Evolutionary conservation across 1,139 yeast genomes (phyloP).

Genomic region (Ashbya aceris): DNA sequence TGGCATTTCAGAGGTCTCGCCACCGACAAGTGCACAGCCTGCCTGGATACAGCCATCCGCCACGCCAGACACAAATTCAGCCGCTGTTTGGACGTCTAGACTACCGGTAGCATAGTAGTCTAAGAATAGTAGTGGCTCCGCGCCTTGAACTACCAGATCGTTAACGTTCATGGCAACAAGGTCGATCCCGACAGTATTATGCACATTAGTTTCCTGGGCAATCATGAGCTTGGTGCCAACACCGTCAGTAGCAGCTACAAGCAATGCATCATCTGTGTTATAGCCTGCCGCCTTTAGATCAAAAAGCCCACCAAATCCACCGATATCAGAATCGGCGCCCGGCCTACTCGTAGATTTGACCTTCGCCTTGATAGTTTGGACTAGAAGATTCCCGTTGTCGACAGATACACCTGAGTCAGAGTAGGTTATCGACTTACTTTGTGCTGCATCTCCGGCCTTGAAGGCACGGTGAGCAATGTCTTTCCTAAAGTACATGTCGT

Average conservation of each 20-base stretch:
- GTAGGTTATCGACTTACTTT: conserved; percentile 53
- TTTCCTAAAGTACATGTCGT: conserved; percentile 70
- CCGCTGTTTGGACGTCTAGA: conserved; percentile 73
- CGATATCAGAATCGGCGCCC: conserved; percentile 96
- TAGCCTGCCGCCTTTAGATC: conserved; percentile 87
- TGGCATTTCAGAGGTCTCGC: conserved; percentile 99
- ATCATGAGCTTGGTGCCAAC: conserved; percentile 95
- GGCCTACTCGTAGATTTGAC: conserved; percentile 93
- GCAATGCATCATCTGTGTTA: conserved; percentile 56
- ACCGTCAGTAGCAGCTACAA: conserved; percentile 98
- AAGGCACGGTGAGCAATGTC: conserved; percentile 97
- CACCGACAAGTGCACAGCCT: conserved; percentile 97
- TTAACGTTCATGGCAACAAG: conserved; percentile 98
- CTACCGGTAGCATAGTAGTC: conserved; percentile 97
- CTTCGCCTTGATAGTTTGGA: conserved; percentile 79
- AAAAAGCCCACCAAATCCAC: conserved; percentile 97
- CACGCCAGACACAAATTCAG: conserved; percentile 87
- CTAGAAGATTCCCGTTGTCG: conserved; percentile 85
- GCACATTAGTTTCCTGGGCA: conserved; percentile 83
- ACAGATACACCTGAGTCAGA: conserved; percentile 96
- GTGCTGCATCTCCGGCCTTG: conserved; percentile 38
- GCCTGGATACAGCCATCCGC: conserved; percentile 93
- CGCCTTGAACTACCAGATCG: conserved; percentile 97
- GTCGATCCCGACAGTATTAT: conserved; percentile 95
- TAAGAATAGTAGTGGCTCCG: conserved; percentile 90